These are phyloP conservation scores for Tylopilus sp. DNA, from an alignment of 1,284 basidiomycete species.

Conservation along the genomic window DNA sequence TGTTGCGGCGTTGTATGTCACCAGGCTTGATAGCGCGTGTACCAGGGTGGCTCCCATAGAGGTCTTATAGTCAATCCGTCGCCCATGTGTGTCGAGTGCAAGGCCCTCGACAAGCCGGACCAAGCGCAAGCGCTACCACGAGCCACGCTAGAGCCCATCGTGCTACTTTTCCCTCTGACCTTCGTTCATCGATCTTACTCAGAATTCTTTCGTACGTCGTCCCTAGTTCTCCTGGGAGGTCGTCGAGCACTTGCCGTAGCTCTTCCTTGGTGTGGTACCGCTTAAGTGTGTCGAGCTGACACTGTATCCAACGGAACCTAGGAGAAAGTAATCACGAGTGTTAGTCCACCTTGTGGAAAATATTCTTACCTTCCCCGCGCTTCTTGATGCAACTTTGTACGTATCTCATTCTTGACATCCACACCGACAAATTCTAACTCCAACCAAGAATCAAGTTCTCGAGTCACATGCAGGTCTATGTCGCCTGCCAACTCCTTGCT, in stretches of 20 bases:
- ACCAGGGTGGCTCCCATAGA: neutral
- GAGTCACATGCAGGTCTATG: neutral
- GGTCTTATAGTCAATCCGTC: neutral
- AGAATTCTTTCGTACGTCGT: constrained; percentile 8
- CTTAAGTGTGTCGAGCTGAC: constrained; percentile 7
- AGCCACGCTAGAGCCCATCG: constrained; percentile 5
- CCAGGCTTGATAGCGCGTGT: constrained; percentile 10
- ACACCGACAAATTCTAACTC: neutral
- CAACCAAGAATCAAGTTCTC: neutral
- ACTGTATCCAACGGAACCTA: constrained; percentile 6
- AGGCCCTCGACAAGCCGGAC: constrained; percentile 6
- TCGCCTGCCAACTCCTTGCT: neutral
- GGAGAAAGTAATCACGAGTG: neutral
- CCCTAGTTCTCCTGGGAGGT: neutral
- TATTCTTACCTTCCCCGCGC: neutral
- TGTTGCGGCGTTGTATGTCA: constrained; percentile 4
- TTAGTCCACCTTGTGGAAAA: neutral
- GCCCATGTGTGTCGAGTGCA: neutral
- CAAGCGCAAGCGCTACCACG: constrained; percentile 1
- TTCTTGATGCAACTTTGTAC: neutral
- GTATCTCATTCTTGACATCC: neutral
- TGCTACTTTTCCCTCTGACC: constrained; percentile 4
- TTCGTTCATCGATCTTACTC: constrained; percentile 2
- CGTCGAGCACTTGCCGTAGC: neutral
- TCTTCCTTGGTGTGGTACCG: neutral